Percentiles rank a stretch among this genome's conserved stretches.
Conservation (phyloP, 192 early-diverging fungal species). For the Podochytrium sp. region DNA sequence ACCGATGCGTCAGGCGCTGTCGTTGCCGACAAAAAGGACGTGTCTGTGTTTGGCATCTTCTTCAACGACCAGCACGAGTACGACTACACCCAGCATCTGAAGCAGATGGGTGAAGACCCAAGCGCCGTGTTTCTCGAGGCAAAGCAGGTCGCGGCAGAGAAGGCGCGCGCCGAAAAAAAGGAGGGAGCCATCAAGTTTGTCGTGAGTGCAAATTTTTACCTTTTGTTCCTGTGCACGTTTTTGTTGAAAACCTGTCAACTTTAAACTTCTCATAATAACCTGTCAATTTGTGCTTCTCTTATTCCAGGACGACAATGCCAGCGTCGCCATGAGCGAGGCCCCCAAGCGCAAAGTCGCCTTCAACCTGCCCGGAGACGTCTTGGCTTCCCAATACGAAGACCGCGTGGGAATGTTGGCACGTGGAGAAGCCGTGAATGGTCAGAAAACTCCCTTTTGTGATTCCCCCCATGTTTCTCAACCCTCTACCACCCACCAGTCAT, state of each 20-base stretch:
- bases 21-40: conserved; percentile 47
- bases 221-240: not conserved
- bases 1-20: conserved; percentile 57
- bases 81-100: conserved; percentile 94
- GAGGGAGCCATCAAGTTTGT: too few relatives aligned
- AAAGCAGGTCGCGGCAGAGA: conserved; percentile 5
- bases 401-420: conserved; percentile 73
- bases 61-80: conserved; percentile 87
- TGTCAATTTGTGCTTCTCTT: too few relatives aligned
- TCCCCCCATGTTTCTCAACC: too few relatives aligned
- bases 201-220: not conserved
- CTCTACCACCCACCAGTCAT: conserved; percentile 49
- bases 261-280: too few relatives aligned
- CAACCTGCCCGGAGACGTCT: conserved; percentile 70
- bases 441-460: too few relatives aligned
- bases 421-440: conserved; percentile 44
- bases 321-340: conserved; percentile 30
- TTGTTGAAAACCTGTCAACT: too few relatives aligned
- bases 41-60: conserved; percentile 88
- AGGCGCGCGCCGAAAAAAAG: too few relatives aligned
- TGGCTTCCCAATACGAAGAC: conserved; percentile 77
- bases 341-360: conserved; percentile 51
- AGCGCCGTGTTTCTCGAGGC: conserved; percentile 83
- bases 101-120: conserved; percentile 72
- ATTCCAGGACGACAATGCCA: conserved; percentile 43